Evolutionary conservation across 176 grass and related monocot species (phyloP).

Genomic region (Rhipidocladum racemiflorum): DNA sequence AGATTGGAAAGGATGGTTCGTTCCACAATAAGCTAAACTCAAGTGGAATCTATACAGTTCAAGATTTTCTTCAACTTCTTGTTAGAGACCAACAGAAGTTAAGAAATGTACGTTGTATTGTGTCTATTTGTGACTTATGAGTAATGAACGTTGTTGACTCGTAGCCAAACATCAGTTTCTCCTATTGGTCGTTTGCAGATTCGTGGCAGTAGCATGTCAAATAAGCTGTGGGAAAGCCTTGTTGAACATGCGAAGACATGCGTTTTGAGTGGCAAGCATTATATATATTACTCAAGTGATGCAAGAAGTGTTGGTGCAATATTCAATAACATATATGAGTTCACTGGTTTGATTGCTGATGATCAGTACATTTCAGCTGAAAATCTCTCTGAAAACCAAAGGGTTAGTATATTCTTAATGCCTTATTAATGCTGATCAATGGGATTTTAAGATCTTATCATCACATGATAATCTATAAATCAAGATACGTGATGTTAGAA

Average conservation of each 20-base stretch:
- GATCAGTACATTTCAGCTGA: constrained; percentile 79
- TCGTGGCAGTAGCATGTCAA: constrained; percentile 74
- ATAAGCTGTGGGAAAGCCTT: constrained; percentile 90
- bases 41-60: constrained; percentile 61
- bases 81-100: constrained; percentile 71
- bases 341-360: constrained; percentile 70
- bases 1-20: constrained; percentile 84
- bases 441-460: neutral
- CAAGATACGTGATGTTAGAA: constrained; percentile 9
- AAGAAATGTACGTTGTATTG: constrained; percentile 60
- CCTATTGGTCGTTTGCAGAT: constrained; percentile 46
- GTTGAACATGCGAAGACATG: constrained; percentile 88
- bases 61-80: constrained; percentile 81
- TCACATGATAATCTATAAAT: neutral
- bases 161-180: constrained; percentile 14
- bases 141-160: constrained; percentile 6
- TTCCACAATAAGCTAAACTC: constrained; percentile 76
- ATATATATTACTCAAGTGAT: constrained; percentile 75
- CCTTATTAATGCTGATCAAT: neutral
- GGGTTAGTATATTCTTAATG: constrained; percentile 49
- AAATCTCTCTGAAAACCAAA: constrained; percentile 70
- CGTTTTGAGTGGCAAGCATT: constrained; percentile 76
- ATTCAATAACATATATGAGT: constrained; percentile 92
- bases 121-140: constrained; percentile 6
- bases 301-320: constrained; percentile 58